Evolutionary conservation across 495 filamentous ascomycete species (phyloP), one percentile per base, ranked within the genome.

Genomic region (Penicillium samsonianum): DNA sequence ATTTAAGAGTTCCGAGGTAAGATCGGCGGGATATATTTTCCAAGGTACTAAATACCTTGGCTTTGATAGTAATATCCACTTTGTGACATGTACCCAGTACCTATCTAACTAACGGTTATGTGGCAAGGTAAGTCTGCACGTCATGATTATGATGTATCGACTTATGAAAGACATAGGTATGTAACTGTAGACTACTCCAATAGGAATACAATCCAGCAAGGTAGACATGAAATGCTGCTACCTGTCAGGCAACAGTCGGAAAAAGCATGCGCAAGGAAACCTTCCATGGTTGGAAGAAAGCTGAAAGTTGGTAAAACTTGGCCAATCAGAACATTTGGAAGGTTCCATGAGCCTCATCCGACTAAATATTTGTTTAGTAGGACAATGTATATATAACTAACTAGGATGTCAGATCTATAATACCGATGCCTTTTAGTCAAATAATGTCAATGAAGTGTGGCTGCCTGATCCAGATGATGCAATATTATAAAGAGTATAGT

Each of bases 71-170:
- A 0, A 10, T 3, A 26, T 11, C 3, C 46, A 56, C 28, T 17
- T 0, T 31, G 3, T 8, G 0, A 0, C 1, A 51, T 16, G 60
- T 63, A 63, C 35, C 41, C 1, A 11, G 47, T 62, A 63, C 59
- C 17, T 62, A 10, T 33, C 30, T 9, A 1, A 22, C n/a, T n/a
- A n/a, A n/a, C n/a, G n/a, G 17, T 10, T 25, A 22, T 19, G 61
- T 63, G 57, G 61, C 57, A 38, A 59, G 7, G 5, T 10, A 6
- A 56, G 48, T 57, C 63, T 57, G 63, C 57, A 60, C 63, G 37
- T 50, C 47, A 50, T 50, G 35, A 38, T 38, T 38, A 38, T 38
- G 35, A 38, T 38, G 35, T 38, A 38, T n/a, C 7, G 14, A 16
- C 14, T 37, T 37, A 37, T 37, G 14, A n/a, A 37, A 37, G 33